A percentile compares a stretch with the other conserved stretches of the same genome.
Evolutionary conservation across 73 alveolate species (phyloP).

Genomic region (Halteria grandinella): DNA sequence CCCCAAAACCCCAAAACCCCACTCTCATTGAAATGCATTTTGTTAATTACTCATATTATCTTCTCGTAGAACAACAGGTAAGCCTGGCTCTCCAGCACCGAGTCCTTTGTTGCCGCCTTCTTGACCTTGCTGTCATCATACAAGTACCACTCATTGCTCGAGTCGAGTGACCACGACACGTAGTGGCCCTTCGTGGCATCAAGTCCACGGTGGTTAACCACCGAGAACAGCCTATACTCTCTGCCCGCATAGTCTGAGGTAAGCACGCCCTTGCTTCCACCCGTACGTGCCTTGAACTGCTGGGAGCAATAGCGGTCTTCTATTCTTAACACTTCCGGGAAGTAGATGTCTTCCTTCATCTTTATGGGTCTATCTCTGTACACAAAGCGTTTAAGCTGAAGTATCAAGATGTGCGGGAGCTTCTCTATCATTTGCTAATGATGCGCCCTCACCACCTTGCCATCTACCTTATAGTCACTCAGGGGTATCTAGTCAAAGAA

Average conservation of each 20-base stretch:
- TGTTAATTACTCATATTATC: slow-evolving; percentile 6
- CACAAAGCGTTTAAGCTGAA: slow-evolving; percentile 58
- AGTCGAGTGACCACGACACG: slow-evolving; percentile 34
- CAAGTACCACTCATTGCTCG: slow-evolving; percentile 23
- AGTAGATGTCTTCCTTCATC: slow-evolving; percentile 35
- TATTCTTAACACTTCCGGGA: slow-evolving; percentile 42
- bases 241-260: slow-evolving; percentile 39
- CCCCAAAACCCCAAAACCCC: slow-evolving; percentile 51
- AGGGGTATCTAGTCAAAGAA: slow-evolving; percentile 33
- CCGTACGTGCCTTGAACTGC: slow-evolving; percentile 1
- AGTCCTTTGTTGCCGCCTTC: slow-evolving; percentile 9
- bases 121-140: slow-evolving; percentile 54
- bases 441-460: slow-evolving; percentile 37
- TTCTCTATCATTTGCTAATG: slow-evolving; percentile 31
- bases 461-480: slow-evolving; percentile 49
- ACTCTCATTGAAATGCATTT: not conserved
- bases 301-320: slow-evolving; percentile 27
- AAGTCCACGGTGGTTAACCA: slow-evolving; percentile 51
- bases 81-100: slow-evolving; percentile 56
- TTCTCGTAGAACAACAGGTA: slow-evolving; percentile 46
- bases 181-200: slow-evolving; percentile 57
- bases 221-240: slow-evolving; percentile 44
- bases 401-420: slow-evolving; percentile 56
- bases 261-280: not conserved
- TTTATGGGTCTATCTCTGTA: slow-evolving; percentile 52